Conservation (phyloP, 2,329 filamentous ascomycete species). For the Fusarium pininemorale region DNA sequence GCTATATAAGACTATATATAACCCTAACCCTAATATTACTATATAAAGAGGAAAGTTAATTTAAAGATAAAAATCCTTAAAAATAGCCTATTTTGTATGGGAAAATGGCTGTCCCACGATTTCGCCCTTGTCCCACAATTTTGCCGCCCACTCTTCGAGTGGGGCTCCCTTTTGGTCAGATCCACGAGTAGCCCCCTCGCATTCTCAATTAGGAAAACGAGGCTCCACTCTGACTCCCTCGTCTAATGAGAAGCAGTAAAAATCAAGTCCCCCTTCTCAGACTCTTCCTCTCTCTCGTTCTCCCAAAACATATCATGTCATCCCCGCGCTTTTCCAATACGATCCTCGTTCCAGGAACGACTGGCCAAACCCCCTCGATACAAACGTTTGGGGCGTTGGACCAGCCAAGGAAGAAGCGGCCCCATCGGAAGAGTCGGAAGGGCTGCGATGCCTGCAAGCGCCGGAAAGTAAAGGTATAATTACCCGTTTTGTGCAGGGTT, state of each 20-base stretch:
- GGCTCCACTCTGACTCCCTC: background rate
- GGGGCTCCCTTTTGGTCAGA: too few species aligned
- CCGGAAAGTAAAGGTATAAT: background rate
- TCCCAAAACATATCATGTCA: background rate
- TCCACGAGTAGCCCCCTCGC: background rate
- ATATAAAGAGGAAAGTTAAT: too few species aligned
- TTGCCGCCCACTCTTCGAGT: too few species aligned
- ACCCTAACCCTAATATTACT: too few species aligned
- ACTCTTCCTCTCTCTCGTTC: background rate
- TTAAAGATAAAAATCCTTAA: too few species aligned
- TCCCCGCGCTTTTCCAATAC: background rate
- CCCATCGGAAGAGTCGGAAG: background rate
- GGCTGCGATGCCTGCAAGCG: background rate
- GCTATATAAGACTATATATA: too few species aligned
- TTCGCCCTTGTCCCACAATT: too few species aligned
- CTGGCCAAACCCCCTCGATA: rapidly evolving
- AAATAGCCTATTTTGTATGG: too few species aligned
- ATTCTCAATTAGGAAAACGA: background rate
- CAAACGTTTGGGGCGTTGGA: background rate
- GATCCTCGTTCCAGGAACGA: background rate
- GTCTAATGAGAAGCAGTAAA: background rate
- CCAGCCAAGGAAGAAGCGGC: background rate
- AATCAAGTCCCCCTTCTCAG: background rate
- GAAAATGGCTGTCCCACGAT: too few species aligned
- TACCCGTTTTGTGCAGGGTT: background rate